A percentile compares a stretch with the other conserved stretches of the same genome.
Conservation (phyloP, 352 stramenopile genomes). For the Phytophthora multivora region DNA sequence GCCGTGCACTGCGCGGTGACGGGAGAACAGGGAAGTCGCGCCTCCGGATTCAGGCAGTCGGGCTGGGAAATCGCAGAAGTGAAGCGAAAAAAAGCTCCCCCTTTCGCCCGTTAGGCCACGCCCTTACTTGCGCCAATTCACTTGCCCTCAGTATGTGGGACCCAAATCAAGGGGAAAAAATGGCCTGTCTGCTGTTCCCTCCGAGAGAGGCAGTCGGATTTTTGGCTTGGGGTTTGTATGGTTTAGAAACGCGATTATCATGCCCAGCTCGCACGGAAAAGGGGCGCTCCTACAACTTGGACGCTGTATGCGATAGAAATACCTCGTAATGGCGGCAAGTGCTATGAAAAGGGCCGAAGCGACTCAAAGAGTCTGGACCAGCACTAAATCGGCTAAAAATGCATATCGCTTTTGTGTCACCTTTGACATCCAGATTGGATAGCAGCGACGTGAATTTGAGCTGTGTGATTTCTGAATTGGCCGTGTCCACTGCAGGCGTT, state of each 20-base stretch:
- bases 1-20: slow-evolving; percentile 11
- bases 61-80: slow-evolving; percentile 34
- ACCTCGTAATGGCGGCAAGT: too few relatives aligned
- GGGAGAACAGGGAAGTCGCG: slow-evolving; percentile 6
- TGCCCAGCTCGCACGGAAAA: not conserved
- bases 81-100: slow-evolving; percentile 36
- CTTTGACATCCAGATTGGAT: too few relatives aligned
- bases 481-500: not conserved
- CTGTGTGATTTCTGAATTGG: not conserved
- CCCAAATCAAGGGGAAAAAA: slow-evolving; percentile 21
- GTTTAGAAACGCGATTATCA: slow-evolving; percentile 16
- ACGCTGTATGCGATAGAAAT: slow-evolving; percentile 7
- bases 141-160: slow-evolving; percentile 13
- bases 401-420: not conserved
- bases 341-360: not conserved
- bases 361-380: not conserved
- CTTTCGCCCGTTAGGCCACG: slow-evolving; percentile 15
- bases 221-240: slow-evolving; percentile 30
- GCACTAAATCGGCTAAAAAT: not conserved
- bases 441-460: too few relatives aligned
- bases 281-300: not conserved
- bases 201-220: slow-evolving; percentile 35
- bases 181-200: slow-evolving; percentile 29
- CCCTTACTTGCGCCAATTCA: slow-evolving; percentile 22
- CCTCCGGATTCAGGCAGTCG: slow-evolving; percentile 27